Evolutionary conservation across 2,329 filamentous ascomycete genomes (phyloP).

Genomic region (Coleophoma eucalyptorum): DNA sequence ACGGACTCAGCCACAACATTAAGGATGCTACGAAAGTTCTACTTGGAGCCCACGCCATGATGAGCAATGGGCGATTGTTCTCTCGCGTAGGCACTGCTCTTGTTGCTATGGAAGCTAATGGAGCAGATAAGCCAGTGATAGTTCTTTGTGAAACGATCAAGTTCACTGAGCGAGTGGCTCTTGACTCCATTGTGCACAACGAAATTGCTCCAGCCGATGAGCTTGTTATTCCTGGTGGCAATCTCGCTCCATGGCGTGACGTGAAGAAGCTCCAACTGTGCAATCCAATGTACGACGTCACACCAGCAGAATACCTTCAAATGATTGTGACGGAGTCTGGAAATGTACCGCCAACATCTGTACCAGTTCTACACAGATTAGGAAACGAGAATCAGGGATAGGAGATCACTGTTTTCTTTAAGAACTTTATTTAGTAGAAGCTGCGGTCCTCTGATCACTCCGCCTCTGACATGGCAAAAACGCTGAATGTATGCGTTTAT

Average conservation of each 20-base stretch:
- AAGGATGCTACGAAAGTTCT: conserved; percentile 62
- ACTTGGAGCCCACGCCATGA: conserved; percentile 89
- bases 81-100: conserved; percentile 83
- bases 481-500: too few relatives aligned
- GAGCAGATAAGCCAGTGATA: conserved; percentile 74
- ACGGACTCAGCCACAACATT: conserved; percentile 72
- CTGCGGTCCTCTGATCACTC: too few relatives aligned
- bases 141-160: conserved; percentile 95
- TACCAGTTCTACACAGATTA: conserved; percentile 68
- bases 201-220: conserved; percentile 80
- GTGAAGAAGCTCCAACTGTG: conserved; percentile 57
- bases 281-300: conserved; percentile 88
- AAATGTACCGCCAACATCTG: conserved; percentile 78
- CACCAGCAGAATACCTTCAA: conserved; percentile 79
- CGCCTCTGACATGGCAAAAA: too few relatives aligned
- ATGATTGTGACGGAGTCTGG: conserved; percentile 92
- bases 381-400: conserved; percentile 33
- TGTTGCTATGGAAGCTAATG: conserved; percentile 77
- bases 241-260: conserved; percentile 51
- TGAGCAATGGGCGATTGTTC: conserved; percentile 89
- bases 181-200: conserved; percentile 92
- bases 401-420: neutral
- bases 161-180: conserved; percentile 83
- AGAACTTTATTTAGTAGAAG: neutral
- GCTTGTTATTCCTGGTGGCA: conserved; percentile 36